phyloP scores from a whole-genome alignment of 768 basidiomycete species.

The Pleurotus citrinopileatus region DNA sequence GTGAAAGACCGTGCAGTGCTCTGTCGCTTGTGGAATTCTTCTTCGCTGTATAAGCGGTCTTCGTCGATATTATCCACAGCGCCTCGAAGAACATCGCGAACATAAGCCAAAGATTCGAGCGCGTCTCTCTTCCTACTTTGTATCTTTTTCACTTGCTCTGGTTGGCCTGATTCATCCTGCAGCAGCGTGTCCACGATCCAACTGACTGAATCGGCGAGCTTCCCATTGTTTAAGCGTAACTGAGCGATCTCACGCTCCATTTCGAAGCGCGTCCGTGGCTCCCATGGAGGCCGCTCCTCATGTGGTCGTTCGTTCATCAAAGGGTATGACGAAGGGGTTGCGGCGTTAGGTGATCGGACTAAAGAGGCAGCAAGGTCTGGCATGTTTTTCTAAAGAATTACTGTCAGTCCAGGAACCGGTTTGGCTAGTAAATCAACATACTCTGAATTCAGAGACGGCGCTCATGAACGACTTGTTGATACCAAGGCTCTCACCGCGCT shows the following conservation, averaged over 20 bases:
- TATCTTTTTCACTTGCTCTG: conserved; percentile 26
- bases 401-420: conserved; percentile 3
- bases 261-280: conserved; percentile 66
- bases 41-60: conserved; percentile 59
- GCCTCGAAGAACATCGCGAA: conserved; percentile 69
- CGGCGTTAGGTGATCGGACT: conserved; percentile 49
- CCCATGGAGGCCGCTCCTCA: conserved; percentile 66
- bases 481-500: conserved; percentile 76
- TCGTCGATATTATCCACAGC: conserved; percentile 57
- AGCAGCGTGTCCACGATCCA: conserved; percentile 76
- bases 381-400: conserved; percentile 63
- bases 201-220: conserved; percentile 63
- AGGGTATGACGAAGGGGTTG: conserved; percentile 38
- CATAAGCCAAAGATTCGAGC: conserved; percentile 72
- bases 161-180: conserved; percentile 47
- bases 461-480: conserved; percentile 82
- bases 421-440: conserved; percentile 26
- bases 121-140: conserved; percentile 56
- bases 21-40: conserved; percentile 27
- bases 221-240: conserved; percentile 55
- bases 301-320: conserved; percentile 55
- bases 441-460: conserved; percentile 76
- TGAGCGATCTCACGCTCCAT: conserved; percentile 61
- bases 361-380: conserved; percentile 78
- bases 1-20: conserved; percentile 10